Evolutionary conservation across 345 rosid genomes (phyloP), one percentile per base, ranked within the genome.

Genomic region (Dipteronia dyeriana): DNA sequence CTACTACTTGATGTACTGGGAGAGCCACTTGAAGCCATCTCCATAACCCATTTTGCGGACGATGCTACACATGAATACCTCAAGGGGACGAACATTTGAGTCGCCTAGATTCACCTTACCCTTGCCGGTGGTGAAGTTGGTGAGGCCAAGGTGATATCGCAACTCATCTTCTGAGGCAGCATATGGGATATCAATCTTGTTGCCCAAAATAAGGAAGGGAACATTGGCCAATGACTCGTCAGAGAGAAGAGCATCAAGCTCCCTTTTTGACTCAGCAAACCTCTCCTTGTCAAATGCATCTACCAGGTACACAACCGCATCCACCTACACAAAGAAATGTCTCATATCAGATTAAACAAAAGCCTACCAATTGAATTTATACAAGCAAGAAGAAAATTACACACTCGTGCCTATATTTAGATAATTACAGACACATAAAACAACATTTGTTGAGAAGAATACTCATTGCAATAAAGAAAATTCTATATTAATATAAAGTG

Each of bases 41-140:
- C 94, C 92, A 2, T 89, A 91, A 14, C 94, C 94, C 94, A 91
- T 89, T 80, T 91, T 91, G 39, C 91, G 90, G 74, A 89, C 94
- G 64, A 90, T 87, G 85, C 94, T 90, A 53, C 94, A 90, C 94
- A 89, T 89, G 84, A 87, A 91, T 9, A 91, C 91, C 83, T 91
- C 92, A 7, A 90, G 88, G 7, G 94, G 91, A 0, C 91, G 94
- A 64, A 89, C 87, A 29, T 78, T 83, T 25, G 91, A 80, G 73
- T 86, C 90, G 20, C 70, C 89, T 34, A 88, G 79, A 17, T 82
- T 81, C 7, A 89, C 90, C 79, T 85, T 89, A 0, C 94, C 92
- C 79, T 91, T 90, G 69, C 94, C 94, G 9, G 94, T 89, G 71
- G 94, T 90, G 86, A 89, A 90, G 81, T 85, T 87, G 69, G 91